Percentiles rank a stretch among this genome's conserved stretches.
Evolutionary conservation across 192 early-diverging fungal genomes (phyloP).

Genomic region (Coemansia sp.): DNA sequence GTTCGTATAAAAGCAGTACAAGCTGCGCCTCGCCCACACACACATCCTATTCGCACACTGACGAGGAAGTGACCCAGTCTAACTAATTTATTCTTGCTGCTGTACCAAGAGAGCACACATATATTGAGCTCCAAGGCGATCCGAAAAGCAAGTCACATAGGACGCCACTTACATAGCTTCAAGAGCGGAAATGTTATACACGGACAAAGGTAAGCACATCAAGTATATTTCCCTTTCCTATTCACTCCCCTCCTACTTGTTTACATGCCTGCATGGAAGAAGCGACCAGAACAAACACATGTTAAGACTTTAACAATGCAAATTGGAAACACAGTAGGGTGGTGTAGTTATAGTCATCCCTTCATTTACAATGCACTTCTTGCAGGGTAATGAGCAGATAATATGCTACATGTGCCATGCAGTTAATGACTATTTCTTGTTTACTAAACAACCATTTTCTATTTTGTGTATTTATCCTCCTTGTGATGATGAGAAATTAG

Average conservation of each 20-base stretch:
- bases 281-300: background rate
- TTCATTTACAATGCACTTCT: conserved; percentile 22
- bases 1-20: conserved; percentile 3
- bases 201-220: conserved; percentile 41
- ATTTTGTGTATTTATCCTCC: background rate
- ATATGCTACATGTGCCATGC: background rate
- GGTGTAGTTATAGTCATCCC: background rate
- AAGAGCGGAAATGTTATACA: conserved; percentile 29
- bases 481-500: conserved; percentile 24
- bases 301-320: background rate
- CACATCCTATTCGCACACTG: background rate
- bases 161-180: background rate
- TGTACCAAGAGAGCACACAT: background rate
- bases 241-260: background rate
- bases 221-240: conserved; percentile 1
- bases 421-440: background rate
- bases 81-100: background rate
- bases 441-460: background rate
- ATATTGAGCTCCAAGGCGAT: background rate
- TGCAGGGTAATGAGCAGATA: background rate
- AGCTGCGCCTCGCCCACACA: background rate
- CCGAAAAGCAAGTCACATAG: background rate
- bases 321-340: no score
- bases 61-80: background rate
- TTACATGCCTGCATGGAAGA: background rate